A percentile compares a stretch with the other conserved stretches of the same genome.
Evolutionary conservation across 2,329 filamentous ascomycete genomes (phyloP).

Genomic region (Claviceps citrina): DNA sequence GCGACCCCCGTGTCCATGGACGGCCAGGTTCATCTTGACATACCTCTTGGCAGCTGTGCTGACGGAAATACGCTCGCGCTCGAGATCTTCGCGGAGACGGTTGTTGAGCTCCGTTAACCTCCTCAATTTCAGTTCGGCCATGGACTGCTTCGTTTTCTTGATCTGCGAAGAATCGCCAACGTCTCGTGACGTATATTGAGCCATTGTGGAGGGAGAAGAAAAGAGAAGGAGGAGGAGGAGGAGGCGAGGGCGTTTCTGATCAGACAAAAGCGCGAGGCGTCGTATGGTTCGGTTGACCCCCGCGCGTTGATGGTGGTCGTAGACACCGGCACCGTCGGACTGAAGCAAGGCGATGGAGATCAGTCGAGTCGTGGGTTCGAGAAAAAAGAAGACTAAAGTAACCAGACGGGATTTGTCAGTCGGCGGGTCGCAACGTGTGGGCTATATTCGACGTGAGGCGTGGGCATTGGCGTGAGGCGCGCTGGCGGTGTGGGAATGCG

Average conservation of each 20-base stretch:
- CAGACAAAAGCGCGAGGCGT: background rate
- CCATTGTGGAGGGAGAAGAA: conserved; percentile 42
- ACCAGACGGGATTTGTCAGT: background rate
- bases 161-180: conserved; percentile 52
- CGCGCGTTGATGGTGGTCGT: background rate
- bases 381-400: background rate
- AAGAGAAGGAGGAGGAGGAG: conserved; percentile 7
- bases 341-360: background rate
- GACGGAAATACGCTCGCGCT: conserved; percentile 87
- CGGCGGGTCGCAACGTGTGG: too few relatives aligned
- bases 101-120: conserved; percentile 94
- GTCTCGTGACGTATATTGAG: conserved; percentile 52
- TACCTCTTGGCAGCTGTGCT: conserved; percentile 83
- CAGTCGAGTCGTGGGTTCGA: background rate
- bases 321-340: background rate
- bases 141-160: conserved; percentile 95
- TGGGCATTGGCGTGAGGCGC: background rate
- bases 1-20: too few relatives aligned
- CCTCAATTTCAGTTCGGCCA: conserved; percentile 95
- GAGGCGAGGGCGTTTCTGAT: background rate
- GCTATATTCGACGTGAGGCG: too few relatives aligned
- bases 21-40: too few relatives aligned
- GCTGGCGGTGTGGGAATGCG: background rate
- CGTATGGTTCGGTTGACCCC: background rate
- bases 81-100: conserved; percentile 86